Conservation (phyloP, 306 rosid species). For the Biancaea sappan region DNA sequence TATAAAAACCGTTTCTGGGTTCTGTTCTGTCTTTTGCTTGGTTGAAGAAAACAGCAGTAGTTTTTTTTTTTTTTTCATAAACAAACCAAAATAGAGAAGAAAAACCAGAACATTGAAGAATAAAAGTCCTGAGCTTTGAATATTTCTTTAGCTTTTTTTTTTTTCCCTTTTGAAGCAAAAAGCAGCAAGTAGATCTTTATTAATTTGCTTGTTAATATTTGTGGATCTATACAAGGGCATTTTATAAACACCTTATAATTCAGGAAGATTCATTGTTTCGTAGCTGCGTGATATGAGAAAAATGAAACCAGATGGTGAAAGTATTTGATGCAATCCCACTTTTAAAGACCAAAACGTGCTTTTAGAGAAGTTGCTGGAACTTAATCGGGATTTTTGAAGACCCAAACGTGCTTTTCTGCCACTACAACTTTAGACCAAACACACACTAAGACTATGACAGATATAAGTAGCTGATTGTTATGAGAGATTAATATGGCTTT, state of each 20-base stretch:
- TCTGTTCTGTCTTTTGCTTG: not conserved
- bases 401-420: too few relatives aligned
- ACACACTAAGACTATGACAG: not conserved
- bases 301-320: not conserved
- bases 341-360: too few relatives aligned
- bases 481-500: not conserved
- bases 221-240: conserved; percentile 1
- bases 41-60: not conserved
- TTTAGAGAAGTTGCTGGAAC: too few relatives aligned
- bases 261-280: not conserved
- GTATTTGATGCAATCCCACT: too few relatives aligned
- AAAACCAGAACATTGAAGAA: not conserved
- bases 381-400: too few relatives aligned
- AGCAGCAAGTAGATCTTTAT: not conserved
- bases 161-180: not conserved
- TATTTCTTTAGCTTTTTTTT: not conserved
- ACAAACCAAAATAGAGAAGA: not conserved
- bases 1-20: not conserved
- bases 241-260: not conserved
- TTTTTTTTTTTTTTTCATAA: not conserved
- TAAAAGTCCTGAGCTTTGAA: not conserved
- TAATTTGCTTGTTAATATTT: not conserved
- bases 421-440: too few relatives aligned
- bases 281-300: not conserved
- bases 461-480: not conserved